phyloP scores from a whole-genome alignment of 2,329 filamentous ascomycete genomes.

The Trichoderma hamatum region DNA sequence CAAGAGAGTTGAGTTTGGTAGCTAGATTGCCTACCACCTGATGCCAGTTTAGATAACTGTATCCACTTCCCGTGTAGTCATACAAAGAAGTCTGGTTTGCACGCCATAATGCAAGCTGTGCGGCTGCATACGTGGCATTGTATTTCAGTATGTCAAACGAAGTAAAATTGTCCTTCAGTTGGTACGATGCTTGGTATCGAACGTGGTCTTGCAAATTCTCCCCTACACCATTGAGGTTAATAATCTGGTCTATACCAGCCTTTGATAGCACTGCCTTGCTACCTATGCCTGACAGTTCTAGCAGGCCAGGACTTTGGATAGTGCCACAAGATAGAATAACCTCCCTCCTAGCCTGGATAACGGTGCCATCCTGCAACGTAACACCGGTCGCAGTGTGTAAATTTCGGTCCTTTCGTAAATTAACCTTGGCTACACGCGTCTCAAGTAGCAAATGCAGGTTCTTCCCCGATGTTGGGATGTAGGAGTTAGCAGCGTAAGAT shows the following conservation, averaged over 20 bases:
- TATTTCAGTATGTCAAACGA: slow-evolving; percentile 35
- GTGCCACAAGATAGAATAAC: slow-evolving; percentile 49
- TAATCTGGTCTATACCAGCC: slow-evolving; percentile 37
- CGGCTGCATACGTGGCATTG: slow-evolving; percentile 10
- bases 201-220: slow-evolving; percentile 45
- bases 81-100: slow-evolving; percentile 1
- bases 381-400: slow-evolving; percentile 1
- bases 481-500: slow-evolving; percentile 4
- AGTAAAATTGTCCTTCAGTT: slow-evolving; percentile 37
- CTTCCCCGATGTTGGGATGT: not conserved
- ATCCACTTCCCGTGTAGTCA: slow-evolving; percentile 1
- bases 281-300: slow-evolving; percentile 50
- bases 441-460: slow-evolving; percentile 11
- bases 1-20: slow-evolving; percentile 1
- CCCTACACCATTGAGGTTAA: slow-evolving; percentile 44
- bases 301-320: slow-evolving; percentile 47
- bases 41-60: slow-evolving; percentile 1
- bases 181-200: slow-evolving; percentile 38
- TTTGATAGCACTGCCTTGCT: slow-evolving; percentile 38
- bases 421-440: slow-evolving; percentile 11
- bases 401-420: not conserved
- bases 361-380: slow-evolving; percentile 15
- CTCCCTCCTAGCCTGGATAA: slow-evolving; percentile 40
- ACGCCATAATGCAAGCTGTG: slow-evolving; percentile 11
- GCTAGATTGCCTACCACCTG: not conserved